Base-by-base conservation (phyloP, 1,284 basidiomycete species). In the Coriolopsis trogii region DNA sequence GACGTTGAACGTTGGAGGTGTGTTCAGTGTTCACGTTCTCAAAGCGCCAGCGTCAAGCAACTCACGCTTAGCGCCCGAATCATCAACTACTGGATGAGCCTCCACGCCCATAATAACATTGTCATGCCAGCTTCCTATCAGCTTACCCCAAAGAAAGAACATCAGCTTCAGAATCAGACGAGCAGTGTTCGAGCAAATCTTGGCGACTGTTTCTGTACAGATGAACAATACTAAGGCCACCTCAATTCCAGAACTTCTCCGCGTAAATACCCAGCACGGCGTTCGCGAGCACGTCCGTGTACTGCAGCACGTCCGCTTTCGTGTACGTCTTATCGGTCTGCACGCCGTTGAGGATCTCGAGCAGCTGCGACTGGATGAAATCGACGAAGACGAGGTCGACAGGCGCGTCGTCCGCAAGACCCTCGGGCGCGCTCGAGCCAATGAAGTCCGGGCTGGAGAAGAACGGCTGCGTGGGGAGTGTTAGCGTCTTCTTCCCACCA, bases 341-440 rank as follows among this genome's bases (percentile, higher is more conserved):
- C 23, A 85, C 59, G 4, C 49, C 28, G 62, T 89, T 91, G 42
- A 89, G 65, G 43, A 82, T 76, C 13, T 57, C 45, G 43, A 90
- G 58, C 37, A 89, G 63, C 51, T 81, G 69, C 4, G 55, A 54
- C 64, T 79, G 73, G 60, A 88, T 83, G 66, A 89, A 90, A 67
- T 84, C 73, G 38, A 86, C 73, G 64, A 89, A 90, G 39, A 90
- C 81, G 23, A 91, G 74, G 62, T 90, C 87, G 56, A 90, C 74
- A 0, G 74, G 72, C 0, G 78, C 74, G 50, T 78, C 73, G 51
- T 71, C 71, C 0, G 78, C 57, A 16, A 83, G 77, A 24, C 71
- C 67, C 23, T n/a, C 34, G 0, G 86, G 83, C 0, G 79, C 60
- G 26, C 73, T 67, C 0, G 85, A 86, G n/a, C 71, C 73, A 51